Base-by-base conservation (phyloP, 176 grass and related monocot species). In the Zoysia japonica region DNA sequence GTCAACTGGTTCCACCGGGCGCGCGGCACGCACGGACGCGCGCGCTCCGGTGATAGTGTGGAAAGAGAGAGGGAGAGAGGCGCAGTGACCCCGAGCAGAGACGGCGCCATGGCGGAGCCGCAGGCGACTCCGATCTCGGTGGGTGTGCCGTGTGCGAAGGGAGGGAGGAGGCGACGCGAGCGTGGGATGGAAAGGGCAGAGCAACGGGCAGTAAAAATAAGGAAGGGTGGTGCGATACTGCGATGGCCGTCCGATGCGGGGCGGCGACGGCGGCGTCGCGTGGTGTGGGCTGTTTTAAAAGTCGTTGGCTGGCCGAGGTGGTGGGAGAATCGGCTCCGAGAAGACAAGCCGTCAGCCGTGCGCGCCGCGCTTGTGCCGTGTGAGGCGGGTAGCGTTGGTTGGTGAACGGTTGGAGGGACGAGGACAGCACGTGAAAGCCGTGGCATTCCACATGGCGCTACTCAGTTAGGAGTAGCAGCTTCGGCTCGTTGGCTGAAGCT, bases 11-110 rank as follows among this genome's bases (percentile, higher is more conserved):
- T 60, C 70, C 10, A 41, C 17, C 3, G 8, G 2, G 59, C 9
- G n/a, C 37, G 10, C 3, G 49, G 85, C 51, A 28, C 28, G 28
- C 28, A 44, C 39, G 12, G 54, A 61, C 78, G 16, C 16, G 0
- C 37, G n/a, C 37, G 48, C n/a, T 7, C 28, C 28, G 28, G 0
- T 39, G 36, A 37, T 5, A 36, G 47, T 28, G 28, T 28, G 10
- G 10, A 53, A 14, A 10, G 36, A 2, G 46, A 3, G 50, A 28
- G 19, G 1, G 55, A 0, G 20, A 3, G 55, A 54, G 17, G 2
- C 28, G 38, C 11, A 28, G 8, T 78, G 7, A 89, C 88, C 88
- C 88, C 83, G 40, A 86, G 60, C 11, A 89, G 88, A 67, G 88
- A 74, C 53, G 83, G 88, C 74, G 83, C 53, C 88, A 89, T 89